phyloP scores from a whole-genome alignment of 805 yeast species.

The Pichia gijzeniarum region DNA sequence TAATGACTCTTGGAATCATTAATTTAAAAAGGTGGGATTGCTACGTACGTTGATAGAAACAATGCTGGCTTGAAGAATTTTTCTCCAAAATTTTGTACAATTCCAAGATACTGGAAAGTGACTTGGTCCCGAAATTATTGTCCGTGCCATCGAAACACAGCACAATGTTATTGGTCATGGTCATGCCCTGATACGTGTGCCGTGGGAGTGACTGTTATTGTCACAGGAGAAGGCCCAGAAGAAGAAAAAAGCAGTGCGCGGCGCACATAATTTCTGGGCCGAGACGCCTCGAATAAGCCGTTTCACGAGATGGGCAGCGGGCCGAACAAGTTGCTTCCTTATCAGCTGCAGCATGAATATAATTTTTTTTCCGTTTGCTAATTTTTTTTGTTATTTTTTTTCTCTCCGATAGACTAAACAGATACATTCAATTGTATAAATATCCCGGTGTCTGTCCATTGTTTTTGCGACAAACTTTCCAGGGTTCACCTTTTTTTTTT shows the following conservation, averaged over 20 bases:
- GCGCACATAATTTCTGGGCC: too few relatives aligned
- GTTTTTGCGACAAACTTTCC: too few relatives aligned
- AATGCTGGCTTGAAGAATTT: conserved; percentile 36
- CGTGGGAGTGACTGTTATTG: too few relatives aligned
- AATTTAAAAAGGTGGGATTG: too few relatives aligned
- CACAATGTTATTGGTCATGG: conserved; percentile 36
- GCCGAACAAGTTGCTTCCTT: not conserved
- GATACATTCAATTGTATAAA: too few relatives aligned
- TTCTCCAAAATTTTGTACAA: conserved; percentile 47
- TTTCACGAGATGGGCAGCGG: not conserved
- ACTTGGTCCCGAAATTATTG: conserved; percentile 49
- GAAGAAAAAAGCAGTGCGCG: not conserved
- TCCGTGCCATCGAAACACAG: conserved; percentile 62
- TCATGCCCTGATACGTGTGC: not conserved
- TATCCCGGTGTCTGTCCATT: too few relatives aligned
- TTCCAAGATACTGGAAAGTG: conserved; percentile 49
- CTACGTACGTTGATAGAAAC: conserved; percentile 51
- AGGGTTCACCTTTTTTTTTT: not conserved
- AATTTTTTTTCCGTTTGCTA: too few relatives aligned
- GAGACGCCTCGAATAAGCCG: not conserved
- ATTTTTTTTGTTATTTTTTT: too few relatives aligned
- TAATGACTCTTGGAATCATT: not conserved
- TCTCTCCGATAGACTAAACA: too few relatives aligned
- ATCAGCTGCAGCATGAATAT: too few relatives aligned
- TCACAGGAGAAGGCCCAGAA: not conserved